A percentile compares a stretch with the other conserved stretches of the same genome.
Conservation (phyloP, 495 filamentous ascomycete genomes). For the Zalerion maritima region DNA sequence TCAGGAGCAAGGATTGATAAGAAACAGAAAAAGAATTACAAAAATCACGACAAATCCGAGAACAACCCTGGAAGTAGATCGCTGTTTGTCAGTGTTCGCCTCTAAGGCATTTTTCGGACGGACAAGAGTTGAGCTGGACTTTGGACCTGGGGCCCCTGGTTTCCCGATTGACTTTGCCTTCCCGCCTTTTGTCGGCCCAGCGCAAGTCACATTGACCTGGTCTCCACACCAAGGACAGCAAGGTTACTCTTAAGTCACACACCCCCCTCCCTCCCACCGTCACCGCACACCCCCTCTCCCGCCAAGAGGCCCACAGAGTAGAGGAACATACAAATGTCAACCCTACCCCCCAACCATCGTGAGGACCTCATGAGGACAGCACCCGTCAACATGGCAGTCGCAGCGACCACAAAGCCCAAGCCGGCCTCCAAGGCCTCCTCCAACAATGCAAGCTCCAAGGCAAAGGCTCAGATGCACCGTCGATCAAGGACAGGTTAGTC, state of each 20-base stretch:
- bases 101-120: constrained; percentile 14
- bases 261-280: constrained; percentile 21
- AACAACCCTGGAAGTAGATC: too few relatives aligned
- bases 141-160: constrained; percentile 22
- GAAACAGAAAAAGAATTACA: too few relatives aligned
- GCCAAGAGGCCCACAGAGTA: constrained; percentile 13
- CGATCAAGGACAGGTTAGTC: constrained; percentile 81
- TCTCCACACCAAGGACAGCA: too few relatives aligned
- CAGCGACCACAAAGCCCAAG: constrained; percentile 39
- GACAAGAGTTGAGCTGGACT: constrained; percentile 22
- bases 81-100: too few relatives aligned
- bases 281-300: constrained; percentile 28
- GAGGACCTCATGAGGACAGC: constrained; percentile 35
- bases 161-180: constrained; percentile 20
- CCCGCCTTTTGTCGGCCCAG: constrained; percentile 33
- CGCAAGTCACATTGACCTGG: constrained; percentile 16
- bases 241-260: constrained; percentile 10
- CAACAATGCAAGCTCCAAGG: constrained; percentile 41
- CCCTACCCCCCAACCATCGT: constrained; percentile 40
- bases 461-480: constrained; percentile 71
- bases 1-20: background rate
- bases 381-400: constrained; percentile 41
- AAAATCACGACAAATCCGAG: too few relatives aligned
- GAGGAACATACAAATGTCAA: constrained; percentile 43
- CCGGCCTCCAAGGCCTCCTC: constrained; percentile 30